These are phyloP conservation scores for Coprinopsis marcescibilis DNA, from an alignment of 768 basidiomycete species.

Conservation along the genomic window DNA sequence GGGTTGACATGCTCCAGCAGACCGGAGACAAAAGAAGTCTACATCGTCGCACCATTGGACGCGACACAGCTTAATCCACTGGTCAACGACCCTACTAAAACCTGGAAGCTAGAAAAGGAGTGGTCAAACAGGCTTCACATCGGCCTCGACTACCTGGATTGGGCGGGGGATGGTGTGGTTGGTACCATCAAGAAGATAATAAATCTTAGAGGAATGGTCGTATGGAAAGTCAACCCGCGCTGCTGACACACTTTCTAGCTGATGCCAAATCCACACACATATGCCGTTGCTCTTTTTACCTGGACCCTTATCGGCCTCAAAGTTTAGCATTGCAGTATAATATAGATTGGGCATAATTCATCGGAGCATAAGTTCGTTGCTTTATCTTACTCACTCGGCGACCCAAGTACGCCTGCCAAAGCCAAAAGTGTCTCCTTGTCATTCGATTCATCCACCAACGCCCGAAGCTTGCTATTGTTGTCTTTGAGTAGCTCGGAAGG, in stretches of 20 bases:
- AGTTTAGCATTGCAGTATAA: neutral
- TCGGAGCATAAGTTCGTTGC: no score
- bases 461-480: slow-evolving; percentile 42
- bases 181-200: neutral
- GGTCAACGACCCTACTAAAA: neutral
- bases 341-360: neutral
- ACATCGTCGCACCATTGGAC: neutral
- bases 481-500: slow-evolving; percentile 47
- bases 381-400: neutral
- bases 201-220: neutral
- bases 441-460: slow-evolving; percentile 54
- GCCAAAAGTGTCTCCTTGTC: slow-evolving; percentile 44
- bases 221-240: neutral
- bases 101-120: neutral
- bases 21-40: slow-evolving; percentile 2
- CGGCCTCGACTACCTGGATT: slow-evolving; percentile 1
- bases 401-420: slow-evolving; percentile 26
- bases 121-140: neutral
- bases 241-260: neutral
- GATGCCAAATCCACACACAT: no score
- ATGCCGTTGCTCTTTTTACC: no score
- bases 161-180: neutral
- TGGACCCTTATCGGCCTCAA: no score
- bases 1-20: neutral
- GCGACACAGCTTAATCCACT: neutral